phyloP scores from a whole-genome alignment of 768 basidiomycete genomes.

The Leucocoprinus sp. region DNA sequence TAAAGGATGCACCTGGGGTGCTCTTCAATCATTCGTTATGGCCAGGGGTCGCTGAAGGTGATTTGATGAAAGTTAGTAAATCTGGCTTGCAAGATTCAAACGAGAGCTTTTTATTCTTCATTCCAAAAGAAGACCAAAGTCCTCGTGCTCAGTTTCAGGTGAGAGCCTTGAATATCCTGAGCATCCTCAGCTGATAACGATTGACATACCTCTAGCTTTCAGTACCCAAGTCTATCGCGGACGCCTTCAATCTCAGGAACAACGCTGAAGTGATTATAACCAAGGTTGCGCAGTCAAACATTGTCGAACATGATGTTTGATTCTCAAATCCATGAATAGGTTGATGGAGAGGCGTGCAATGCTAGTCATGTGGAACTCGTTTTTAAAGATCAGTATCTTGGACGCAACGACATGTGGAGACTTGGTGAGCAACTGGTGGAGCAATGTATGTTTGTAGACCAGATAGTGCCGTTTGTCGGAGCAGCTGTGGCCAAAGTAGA shows the following conservation, averaged over 20 bases:
- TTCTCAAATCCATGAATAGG: constrained; percentile 32
- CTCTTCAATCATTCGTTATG: constrained; percentile 67
- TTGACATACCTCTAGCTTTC: constrained; percentile 45
- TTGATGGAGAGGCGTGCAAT: constrained; percentile 51
- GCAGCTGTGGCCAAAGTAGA: constrained; percentile 78
- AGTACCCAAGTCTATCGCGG: constrained; percentile 63
- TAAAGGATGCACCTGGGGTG: constrained; percentile 49
- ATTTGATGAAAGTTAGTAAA: constrained; percentile 51
- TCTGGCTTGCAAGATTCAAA: constrained; percentile 30
- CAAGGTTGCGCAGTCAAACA: constrained; percentile 34
- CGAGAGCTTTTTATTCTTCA: constrained; percentile 53
- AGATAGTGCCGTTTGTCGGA: constrained; percentile 82
- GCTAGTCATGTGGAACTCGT: constrained; percentile 83
- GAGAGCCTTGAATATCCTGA: constrained; percentile 3
- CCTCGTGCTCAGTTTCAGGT: constrained; percentile 63
- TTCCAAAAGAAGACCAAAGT: constrained; percentile 54
- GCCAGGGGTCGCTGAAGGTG: constrained; percentile 75
- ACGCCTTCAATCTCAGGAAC: constrained; percentile 62
- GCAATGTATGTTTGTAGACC: constrained; percentile 74
- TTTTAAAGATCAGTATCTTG: constrained; percentile 93
- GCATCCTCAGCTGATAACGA: neutral
- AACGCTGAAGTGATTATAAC: constrained; percentile 64
- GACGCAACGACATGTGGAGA: constrained; percentile 96
- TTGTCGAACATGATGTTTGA: constrained; percentile 12
- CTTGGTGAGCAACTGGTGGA: constrained; percentile 75